phyloP scores from a whole-genome alignment of 306 rosid species.

The Castanea sativa region DNA sequence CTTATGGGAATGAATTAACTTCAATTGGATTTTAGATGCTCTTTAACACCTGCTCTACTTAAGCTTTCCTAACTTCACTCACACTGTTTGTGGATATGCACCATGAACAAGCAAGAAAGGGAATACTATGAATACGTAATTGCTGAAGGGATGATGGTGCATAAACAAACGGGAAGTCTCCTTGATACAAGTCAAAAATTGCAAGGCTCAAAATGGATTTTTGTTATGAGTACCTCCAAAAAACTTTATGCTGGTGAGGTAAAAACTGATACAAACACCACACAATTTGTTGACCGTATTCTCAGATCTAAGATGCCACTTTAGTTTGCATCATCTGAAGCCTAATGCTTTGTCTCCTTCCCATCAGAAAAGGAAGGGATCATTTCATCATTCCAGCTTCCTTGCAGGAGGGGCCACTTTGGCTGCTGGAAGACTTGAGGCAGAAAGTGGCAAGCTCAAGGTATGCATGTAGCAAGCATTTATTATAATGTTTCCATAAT shows the following conservation, averaged over 20 bases:
- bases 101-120: conserved; percentile 38
- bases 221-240: conserved; percentile 35
- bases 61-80: neutral
- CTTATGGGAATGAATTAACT: neutral
- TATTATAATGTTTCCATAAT: neutral
- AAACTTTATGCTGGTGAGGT: conserved; percentile 37
- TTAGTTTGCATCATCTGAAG: neutral
- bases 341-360: neutral
- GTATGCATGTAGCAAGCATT: neutral
- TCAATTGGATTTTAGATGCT: neutral
- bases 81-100: neutral
- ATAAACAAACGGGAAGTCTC: conserved; percentile 26
- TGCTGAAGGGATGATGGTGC: conserved; percentile 31
- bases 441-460: conserved; percentile 38
- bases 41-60: neutral
- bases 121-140: conserved; percentile 32
- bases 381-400: conserved; percentile 54
- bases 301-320: neutral
- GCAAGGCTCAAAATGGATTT: conserved; percentile 37
- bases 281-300: neutral
- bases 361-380: conserved; percentile 42
- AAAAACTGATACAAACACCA: neutral
- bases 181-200: conserved; percentile 33
- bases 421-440: conserved; percentile 41
- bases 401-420: conserved; percentile 47